Conservation (phyloP, 148 eudicot genomes). For the Nepenthes mirabilis region DNA sequence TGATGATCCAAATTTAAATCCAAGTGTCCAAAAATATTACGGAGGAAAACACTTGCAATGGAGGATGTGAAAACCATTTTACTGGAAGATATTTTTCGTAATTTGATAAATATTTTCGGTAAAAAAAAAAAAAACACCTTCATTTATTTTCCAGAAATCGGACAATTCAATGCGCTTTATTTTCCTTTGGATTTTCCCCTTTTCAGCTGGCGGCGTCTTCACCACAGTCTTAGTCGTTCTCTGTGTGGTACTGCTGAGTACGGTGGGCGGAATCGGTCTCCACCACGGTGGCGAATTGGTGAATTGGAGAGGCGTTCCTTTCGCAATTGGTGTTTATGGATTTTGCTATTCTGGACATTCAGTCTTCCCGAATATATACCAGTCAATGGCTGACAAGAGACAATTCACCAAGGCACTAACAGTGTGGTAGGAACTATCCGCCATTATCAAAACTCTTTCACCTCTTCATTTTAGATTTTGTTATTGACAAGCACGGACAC, state of each 20-base stretch:
- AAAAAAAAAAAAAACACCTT: no score
- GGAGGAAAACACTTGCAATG: no score
- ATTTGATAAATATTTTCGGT: no score
- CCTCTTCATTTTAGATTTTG: no score
- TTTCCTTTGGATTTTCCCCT: neutral
- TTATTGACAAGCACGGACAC: no score
- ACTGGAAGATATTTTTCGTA: no score
- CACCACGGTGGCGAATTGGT: slow-evolving; percentile 39
- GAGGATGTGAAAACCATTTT: no score
- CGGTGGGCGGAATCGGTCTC: slow-evolving; percentile 49
- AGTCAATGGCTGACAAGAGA: slow-evolving; percentile 86
- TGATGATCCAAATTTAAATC: no score
- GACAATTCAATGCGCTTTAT: neutral
- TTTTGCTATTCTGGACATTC: slow-evolving; percentile 86
- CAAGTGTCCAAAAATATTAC: no score
- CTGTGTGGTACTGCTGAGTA: slow-evolving; percentile 53
- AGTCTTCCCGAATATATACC: slow-evolving; percentile 88
- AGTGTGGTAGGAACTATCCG: slow-evolving; percentile 24
- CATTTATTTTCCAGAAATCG: no score
- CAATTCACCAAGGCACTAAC: slow-evolving; percentile 58
- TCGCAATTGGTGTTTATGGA: slow-evolving; percentile 76
- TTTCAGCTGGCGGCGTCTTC: slow-evolving; percentile 83
- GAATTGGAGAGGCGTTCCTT: slow-evolving; percentile 70
- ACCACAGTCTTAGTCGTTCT: slow-evolving; percentile 51
- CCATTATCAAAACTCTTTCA: neutral